Evolutionary conservation across 768 basidiomycete genomes (phyloP), one percentile per base, ranked within the genome.

Genomic region (Termitomyces sp.): DNA sequence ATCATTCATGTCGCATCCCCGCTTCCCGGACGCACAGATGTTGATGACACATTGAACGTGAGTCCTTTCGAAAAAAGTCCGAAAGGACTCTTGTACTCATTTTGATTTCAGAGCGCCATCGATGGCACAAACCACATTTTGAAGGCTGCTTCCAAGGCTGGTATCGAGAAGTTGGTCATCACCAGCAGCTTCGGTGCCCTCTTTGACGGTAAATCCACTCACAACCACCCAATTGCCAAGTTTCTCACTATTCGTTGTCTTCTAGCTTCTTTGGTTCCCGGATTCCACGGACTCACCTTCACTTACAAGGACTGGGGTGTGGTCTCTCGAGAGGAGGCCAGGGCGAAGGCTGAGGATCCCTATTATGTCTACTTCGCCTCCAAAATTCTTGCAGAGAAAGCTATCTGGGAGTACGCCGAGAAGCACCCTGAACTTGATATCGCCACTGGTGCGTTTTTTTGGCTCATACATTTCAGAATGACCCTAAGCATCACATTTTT

Each of bases 321-420:
- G 6, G 63, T 63, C 12, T 68, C 71, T 9, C 56, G 62, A 16
- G 71, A 75, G 44, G 71, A 76, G 34, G 68, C 69, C 2, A 56
- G 64, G 35, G 60, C 59, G n/a, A 63, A 70, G 19, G 64, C 66
- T 21, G 64, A 66, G 0, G 59, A 67, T 43, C 66, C 67, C 10
- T 65, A 65, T 34, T 75, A 71, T 44, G 64, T 71, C 37, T 82
- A 81, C 64, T 68, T 71, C 37, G 70, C 71, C 12, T 69, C 76
- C 14, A 82, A 82, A 58, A 67, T 68, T 14, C 61, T 77, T 4
- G 73, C 76, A 3, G 79, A 81, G 61, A 61, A 63, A 27, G 75
- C 76, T 0, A 67, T 73, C 8, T 79, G 78, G 77, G 66, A 74
- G 10, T 77, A 77, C 49, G 77, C 71, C 5, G 61, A 64, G 38